Conservation (phyloP, 148 eudicot species). For the Chenopodium album region DNA sequence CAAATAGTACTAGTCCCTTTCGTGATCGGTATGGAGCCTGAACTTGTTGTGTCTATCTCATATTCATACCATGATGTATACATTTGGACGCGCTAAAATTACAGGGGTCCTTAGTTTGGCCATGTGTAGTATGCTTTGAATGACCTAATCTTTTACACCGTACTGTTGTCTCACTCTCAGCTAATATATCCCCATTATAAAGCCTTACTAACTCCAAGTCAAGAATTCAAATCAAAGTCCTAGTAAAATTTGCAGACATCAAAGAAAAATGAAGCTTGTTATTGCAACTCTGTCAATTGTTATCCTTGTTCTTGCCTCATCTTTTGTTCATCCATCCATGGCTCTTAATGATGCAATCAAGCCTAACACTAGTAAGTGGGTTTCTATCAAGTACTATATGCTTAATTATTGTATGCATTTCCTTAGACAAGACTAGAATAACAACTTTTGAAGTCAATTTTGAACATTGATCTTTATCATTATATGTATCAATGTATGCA, state of each 20-base stretch:
- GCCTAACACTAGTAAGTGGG: slow-evolving; percentile 18
- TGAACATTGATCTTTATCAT: no score
- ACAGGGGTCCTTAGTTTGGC: background rate
- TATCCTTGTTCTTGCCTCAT: slow-evolving; percentile 27
- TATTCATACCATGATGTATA: background rate
- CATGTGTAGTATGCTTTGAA: background rate
- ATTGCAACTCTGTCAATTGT: slow-evolving; percentile 28
- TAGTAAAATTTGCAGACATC: background rate
- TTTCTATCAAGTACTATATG: background rate
- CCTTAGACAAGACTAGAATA: no score
- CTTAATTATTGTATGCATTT: background rate
- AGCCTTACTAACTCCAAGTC: background rate
- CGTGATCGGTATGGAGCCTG: no score
- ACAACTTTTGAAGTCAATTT: no score
- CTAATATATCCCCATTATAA: background rate
- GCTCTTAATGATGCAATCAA: slow-evolving; percentile 24
- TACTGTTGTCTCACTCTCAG: background rate
- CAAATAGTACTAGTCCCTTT: no score
- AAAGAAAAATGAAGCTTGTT: slow-evolving; percentile 34
- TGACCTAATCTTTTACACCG: background rate
- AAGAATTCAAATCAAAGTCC: background rate
- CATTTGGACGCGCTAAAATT: background rate
- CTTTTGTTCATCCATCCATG: slow-evolving; percentile 35
- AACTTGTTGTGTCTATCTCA: background rate
- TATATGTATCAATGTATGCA: no score